Evolutionary conservation across 306 rosid species (phyloP), one percentile per base, ranked within the genome.

Genomic region (Calophaca sinica): DNA sequence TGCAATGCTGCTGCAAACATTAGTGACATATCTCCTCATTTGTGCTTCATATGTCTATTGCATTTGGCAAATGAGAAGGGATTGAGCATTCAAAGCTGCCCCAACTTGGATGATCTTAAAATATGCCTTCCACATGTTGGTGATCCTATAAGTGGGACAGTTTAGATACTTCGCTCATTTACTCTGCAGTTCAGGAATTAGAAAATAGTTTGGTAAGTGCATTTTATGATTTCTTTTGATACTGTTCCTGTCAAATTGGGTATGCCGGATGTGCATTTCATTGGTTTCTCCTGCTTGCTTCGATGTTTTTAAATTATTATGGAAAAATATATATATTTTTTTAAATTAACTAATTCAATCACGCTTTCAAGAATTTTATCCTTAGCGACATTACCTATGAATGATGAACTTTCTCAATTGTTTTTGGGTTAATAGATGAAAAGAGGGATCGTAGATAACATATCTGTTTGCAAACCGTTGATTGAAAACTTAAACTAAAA

Each of bases 51-150:
- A 74, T 94, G 97, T 89, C 79, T 92, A 15, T 75, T 94, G 78
- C 97, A 94, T 88, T 79, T 94, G 75, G 99, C 99, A 44, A 92
- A 90, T 74, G 96, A 94, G 84, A 89, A 94, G 36, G 99, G 97
- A 26, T 73, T 90, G 87, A 86, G 93, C 79, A 85, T 94, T 69
- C 82, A 85, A 7, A 86, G 86, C 78, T 50, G 54, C 78, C 78
- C 86, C 65, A 81, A 81, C 82, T 81, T 92, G 86, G 92, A 92
- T 66, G 97, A 94, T 85, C 91, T 92, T 59, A 73, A 69, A 14
- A 79, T 92, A 76, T 62, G 50, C 75, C 83, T 86, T 68, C 84
- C 89, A 68, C 79, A 49, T 41, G 77, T 28, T 54, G 75, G 48
- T 13, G 68, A 49, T 35, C 31, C 80, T 59, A 45, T 44, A 41